A percentile compares a stretch with the other conserved stretches of the same genome.
These are phyloP conservation scores for Hypoxylon sp. DNA, from an alignment of 2,329 filamentous ascomycete genomes.

Conservation along the genomic window DNA sequence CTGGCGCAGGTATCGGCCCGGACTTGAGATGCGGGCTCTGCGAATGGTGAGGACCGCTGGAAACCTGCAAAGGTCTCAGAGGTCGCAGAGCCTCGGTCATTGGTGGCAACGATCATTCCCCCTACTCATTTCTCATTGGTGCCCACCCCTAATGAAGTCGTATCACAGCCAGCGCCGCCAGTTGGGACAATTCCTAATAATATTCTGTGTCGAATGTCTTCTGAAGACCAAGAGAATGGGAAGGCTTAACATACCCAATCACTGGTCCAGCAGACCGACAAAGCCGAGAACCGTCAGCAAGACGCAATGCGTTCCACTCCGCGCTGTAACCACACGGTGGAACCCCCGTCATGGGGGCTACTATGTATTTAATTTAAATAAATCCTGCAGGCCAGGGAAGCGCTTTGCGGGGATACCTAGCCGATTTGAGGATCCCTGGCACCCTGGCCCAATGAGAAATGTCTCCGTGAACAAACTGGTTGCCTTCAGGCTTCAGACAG, in stretches of 20 bases:
- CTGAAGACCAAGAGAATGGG: neutral
- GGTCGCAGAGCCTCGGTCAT: conserved; percentile 47
- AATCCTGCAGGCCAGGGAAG: conserved; percentile 4
- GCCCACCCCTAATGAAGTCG: conserved; percentile 4
- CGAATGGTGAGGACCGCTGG: conserved; percentile 19
- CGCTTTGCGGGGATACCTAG: conserved; percentile 21
- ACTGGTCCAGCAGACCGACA: conserved; percentile 31
- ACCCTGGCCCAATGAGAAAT: conserved; percentile 19
- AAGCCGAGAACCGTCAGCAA: conserved; percentile 35
- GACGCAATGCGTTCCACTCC: conserved; percentile 31
- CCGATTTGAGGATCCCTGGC: conserved; percentile 10
- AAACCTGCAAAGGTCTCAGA: conserved; percentile 45
- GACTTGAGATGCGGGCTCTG: conserved; percentile 19
- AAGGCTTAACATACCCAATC: conserved; percentile 31
- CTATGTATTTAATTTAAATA: conserved; percentile 27
- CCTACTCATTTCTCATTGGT: conserved; percentile 25
- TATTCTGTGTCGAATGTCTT: conserved; percentile 12
- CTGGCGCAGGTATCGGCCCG: conserved; percentile 11
- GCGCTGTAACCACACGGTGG: conserved; percentile 31
- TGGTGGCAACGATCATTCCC: conserved; percentile 31
- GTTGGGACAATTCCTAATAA: conserved; percentile 3
- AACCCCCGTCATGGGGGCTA: conserved; percentile 16
- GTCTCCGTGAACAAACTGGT: neutral
- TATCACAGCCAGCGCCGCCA: conserved; percentile 24
- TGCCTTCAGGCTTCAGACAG: neutral